Evolutionary conservation across 108 stramenopile species (phyloP).

Genomic region (Mayamaea pseudoterrestris): DNA sequence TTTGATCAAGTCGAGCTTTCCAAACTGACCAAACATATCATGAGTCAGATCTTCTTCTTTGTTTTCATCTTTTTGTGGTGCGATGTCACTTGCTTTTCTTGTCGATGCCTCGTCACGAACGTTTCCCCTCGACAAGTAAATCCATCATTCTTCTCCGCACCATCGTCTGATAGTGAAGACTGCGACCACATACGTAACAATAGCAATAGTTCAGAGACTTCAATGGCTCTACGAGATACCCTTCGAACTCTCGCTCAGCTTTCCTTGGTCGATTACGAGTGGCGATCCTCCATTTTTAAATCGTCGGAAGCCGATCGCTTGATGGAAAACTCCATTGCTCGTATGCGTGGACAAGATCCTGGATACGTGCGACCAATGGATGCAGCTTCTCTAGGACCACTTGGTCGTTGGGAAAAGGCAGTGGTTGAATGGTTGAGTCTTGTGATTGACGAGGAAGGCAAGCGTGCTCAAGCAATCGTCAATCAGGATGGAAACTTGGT

Average conservation of each 20-base stretch:
- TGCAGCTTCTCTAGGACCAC: constrained; percentile 57
- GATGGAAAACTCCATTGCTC: constrained; percentile 57
- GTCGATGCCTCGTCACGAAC: too few relatives aligned
- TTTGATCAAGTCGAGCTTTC: too few relatives aligned
- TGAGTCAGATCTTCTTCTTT: too few relatives aligned
- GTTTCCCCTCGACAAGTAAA: too few relatives aligned
- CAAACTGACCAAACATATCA: too few relatives aligned
- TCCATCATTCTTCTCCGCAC: too few relatives aligned
- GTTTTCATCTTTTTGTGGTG: too few relatives aligned
- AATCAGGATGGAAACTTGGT: constrained; percentile 51
- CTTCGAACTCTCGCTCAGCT: constrained; percentile 49
- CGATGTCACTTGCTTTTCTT: too few relatives aligned
- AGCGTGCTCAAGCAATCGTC: constrained; percentile 57
- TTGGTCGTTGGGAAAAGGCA: constrained; percentile 59
- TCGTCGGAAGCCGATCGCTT: constrained; percentile 64
- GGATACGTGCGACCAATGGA: constrained; percentile 79
- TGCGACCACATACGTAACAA: too few relatives aligned
- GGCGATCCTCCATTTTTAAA: constrained; percentile 63
- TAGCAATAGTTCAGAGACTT: too few relatives aligned
- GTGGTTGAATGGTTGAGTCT: constrained; percentile 53
- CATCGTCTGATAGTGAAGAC: too few relatives aligned
- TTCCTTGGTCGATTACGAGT: constrained; percentile 63
- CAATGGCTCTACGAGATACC: constrained; percentile 1
- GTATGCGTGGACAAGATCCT: constrained; percentile 73
- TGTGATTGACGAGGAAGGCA: constrained; percentile 79